Evolutionary conservation across 2,329 filamentous ascomycete genomes (phyloP).

Genomic region (Penicillium glabrum): DNA sequence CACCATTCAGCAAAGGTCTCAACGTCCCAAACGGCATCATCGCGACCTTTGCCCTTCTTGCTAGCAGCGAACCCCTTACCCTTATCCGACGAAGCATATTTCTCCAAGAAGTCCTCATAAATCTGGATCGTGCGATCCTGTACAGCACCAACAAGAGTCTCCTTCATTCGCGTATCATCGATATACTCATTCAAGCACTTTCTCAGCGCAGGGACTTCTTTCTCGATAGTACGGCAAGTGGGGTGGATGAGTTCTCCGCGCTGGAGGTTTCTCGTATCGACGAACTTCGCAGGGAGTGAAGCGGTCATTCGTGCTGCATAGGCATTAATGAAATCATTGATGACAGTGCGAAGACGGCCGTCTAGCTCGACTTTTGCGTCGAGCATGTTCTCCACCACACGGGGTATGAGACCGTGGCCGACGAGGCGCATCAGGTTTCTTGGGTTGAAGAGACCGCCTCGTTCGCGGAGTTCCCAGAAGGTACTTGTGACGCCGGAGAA

Average conservation of each 20-base stretch:
- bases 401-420: slow-evolving; percentile 59
- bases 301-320: slow-evolving; percentile 60
- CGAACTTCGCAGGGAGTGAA: slow-evolving; percentile 41
- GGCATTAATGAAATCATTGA: slow-evolving; percentile 64
- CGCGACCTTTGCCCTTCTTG: slow-evolving; percentile 60
- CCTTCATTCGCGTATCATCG: slow-evolving; percentile 63
- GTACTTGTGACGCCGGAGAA: slow-evolving; percentile 65
- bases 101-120: slow-evolving; percentile 66
- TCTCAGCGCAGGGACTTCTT: slow-evolving; percentile 57
- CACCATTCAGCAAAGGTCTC: slow-evolving; percentile 66
- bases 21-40: slow-evolving; percentile 64
- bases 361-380: slow-evolving; percentile 70
- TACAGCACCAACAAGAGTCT: slow-evolving; percentile 66
- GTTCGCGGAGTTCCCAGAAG: slow-evolving; percentile 66
- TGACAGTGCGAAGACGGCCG: slow-evolving; percentile 60
- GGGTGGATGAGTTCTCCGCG: slow-evolving; percentile 45
- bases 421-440: slow-evolving; percentile 61
- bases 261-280: slow-evolving; percentile 39
- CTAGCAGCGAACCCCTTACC: slow-evolving; percentile 34
- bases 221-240: slow-evolving; percentile 56
- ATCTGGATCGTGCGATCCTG: slow-evolving; percentile 62
- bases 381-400: slow-evolving; percentile 69
- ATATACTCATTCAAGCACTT: slow-evolving; percentile 62
- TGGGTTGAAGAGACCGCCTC: slow-evolving; percentile 66
- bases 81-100: slow-evolving; percentile 44